Evolutionary conservation across 106 monocot species (phyloP), one percentile per base, ranked within the genome.

Genomic region (Dendrobium huoshanense): DNA sequence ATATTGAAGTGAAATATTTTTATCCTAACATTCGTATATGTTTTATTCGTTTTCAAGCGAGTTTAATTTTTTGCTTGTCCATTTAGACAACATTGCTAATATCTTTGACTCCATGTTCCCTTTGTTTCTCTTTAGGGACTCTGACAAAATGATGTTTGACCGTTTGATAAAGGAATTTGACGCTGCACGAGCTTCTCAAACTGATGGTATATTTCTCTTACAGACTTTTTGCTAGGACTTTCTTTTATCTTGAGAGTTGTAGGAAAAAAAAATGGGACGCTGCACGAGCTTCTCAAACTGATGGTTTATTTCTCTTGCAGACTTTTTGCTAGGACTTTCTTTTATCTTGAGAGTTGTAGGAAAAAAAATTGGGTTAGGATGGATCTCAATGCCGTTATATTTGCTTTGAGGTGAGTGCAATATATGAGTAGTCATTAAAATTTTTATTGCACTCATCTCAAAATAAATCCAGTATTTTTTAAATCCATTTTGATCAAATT

Each of bases 141-240:
- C 97, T 58, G 97, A 97, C 84, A 97, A 92, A 82, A 75, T 94
- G 88, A 80, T 94, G 61, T 97, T 85, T 89, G 86, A 94, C 45
- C 94, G 97, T 79, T 85, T 97, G 80, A 87, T 86, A 78, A 94
- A 88, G 78, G 97, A 97, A 85, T 94, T 97, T 87, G 89, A 86
- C 67, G 85, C 78, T 81, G 94, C 97, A 83, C 75, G 83, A 78
- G 83, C 82, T 87, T 86, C 90, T 79, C 92, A 94, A 86, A 90
- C 90, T 77, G 92, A 94, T 88, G 97, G 97, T 97, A 80, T n/a
- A 5, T 47, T 82, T 85, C 18, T 73, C 0, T 40, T 0, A 2
- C 9, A 43, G 16, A 3, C 42, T 73, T 73, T 42, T 73, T 42
- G 31, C 16, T 42, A 29, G 33, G 0, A 42, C 15, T 72, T 72